These are phyloP conservation scores for Naganishia kalamii DNA, from an alignment of 768 basidiomycete genomes.

Conservation along the genomic window DNA sequence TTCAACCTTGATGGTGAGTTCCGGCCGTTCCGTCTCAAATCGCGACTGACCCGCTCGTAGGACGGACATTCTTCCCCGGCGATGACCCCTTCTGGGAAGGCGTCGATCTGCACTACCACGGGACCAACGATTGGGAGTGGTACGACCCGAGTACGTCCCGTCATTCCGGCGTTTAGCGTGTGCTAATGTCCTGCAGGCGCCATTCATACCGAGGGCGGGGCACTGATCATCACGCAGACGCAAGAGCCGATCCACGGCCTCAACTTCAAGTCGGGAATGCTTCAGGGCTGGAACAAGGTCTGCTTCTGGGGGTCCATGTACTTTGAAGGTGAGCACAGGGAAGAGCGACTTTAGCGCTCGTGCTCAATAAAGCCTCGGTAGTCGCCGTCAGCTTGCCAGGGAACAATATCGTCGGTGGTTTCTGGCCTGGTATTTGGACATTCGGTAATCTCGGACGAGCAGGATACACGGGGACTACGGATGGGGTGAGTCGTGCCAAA, in stretches of 20 bases:
- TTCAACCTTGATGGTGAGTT: slow-evolving; percentile 61
- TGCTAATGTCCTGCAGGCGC: slow-evolving; percentile 23
- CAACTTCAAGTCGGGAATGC: slow-evolving; percentile 59
- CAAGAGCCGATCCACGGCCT: slow-evolving; percentile 69
- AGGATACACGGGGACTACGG: slow-evolving; percentile 19
- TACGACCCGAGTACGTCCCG: slow-evolving; percentile 59
- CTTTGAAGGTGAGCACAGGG: slow-evolving; percentile 53
- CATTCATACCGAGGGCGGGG: slow-evolving; percentile 62
- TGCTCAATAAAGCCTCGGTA: slow-evolving; percentile 6
- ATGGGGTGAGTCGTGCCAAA: slow-evolving; percentile 64
- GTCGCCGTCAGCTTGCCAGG: slow-evolving; percentile 42
- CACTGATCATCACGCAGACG: slow-evolving; percentile 71
- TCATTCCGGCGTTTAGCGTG: neutral
- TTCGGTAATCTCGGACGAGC: slow-evolving; percentile 53
- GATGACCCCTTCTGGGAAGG: slow-evolving; percentile 85
- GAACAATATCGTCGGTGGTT: slow-evolving; percentile 35
- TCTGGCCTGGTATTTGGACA: slow-evolving; percentile 86
- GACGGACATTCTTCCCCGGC: slow-evolving; percentile 50
- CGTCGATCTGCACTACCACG: slow-evolving; percentile 70
- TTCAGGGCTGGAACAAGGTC: slow-evolving; percentile 86
- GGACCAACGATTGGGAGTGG: slow-evolving; percentile 59
- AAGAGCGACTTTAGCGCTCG: neutral
- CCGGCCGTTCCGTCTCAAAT: too few species aligned
- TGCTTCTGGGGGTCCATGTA: slow-evolving; percentile 79
- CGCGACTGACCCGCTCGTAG: too few species aligned